Base-by-base conservation (phyloP, 2,329 filamentous ascomycete genomes). In the Pseudocercospora eumusae region DNA sequence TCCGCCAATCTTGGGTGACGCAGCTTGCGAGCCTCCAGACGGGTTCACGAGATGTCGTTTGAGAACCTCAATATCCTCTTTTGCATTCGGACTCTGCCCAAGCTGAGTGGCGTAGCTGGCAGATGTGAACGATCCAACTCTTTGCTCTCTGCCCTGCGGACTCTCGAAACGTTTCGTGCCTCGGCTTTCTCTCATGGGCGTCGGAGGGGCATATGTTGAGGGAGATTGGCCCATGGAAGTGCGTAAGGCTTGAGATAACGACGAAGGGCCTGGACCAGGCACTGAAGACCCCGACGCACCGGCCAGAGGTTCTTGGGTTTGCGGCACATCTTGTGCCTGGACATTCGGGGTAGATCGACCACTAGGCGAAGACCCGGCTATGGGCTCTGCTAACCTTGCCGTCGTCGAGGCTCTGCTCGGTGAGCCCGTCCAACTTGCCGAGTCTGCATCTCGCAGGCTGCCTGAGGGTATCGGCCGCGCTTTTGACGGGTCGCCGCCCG, bases 51-150 rank as follows among this genome's bases (percentile, higher is more conserved):
- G 79, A 81, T 99, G 95, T 68, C 93, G 85, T 75, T 88, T 92
- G 67, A 99, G 85, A 58, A 98, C 91, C 74, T 97, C 93, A 15
- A 92, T 89, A 71, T 98, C 92, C 77, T 98, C 93, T 73, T 88
- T 89, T 4, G 88, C 87, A 21, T 82, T 86, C 44, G 81, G 78
- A 53, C 82, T 84, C 27, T 68, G 67, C 73, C 74, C 81, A 64
- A 77, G 76, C 67, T 72, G 72, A 9, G 66, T 68, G 49, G 71
- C 76, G 67, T 64, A 84, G 44, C 84, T 83, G 67, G 88, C 84
- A 55, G 86, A 85, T 66, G 95, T 91, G 70, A 96, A 92, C 9
- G 92, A 96, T 57, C 92, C 93, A 75, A 88, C 90, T 25, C 86
- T 85, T 2, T 86, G 84, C 11, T 80, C 77, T 62, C 83, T 79